Percentiles rank a stretch among this genome's conserved stretches.
Conservation (phyloP, 2,329 filamentous ascomycete species). For the Sporothrix curviconia region DNA sequence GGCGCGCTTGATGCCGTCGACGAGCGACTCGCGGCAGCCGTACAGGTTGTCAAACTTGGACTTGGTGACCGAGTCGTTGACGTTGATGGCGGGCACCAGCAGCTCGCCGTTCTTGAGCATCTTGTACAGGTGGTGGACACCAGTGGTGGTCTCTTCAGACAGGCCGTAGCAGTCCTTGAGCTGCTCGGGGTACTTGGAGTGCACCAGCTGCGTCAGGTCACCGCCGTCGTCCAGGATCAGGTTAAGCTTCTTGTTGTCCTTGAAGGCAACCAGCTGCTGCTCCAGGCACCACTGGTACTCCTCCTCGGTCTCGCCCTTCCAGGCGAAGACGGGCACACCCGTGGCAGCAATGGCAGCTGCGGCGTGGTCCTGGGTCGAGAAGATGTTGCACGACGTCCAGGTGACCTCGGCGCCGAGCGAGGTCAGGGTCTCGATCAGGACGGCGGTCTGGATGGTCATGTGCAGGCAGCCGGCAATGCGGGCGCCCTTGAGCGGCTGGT, state of each 20-base stretch:
- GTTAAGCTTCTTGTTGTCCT: conserved; percentile 94
- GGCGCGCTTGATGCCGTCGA: conserved; percentile 99
- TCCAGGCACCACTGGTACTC: conserved; percentile 99
- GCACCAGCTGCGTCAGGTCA: conserved; percentile 91
- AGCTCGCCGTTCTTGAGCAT: conserved; percentile 91
- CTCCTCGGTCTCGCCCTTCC: conserved; percentile 93
- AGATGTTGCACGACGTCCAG: conserved; percentile 99
- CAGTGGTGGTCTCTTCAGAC: conserved; percentile 98
- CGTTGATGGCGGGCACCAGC: conserved; percentile 93
- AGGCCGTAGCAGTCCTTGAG: conserved; percentile 97
- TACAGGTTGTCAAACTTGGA: conserved; percentile 99
- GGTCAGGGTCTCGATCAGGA: conserved; percentile 96
- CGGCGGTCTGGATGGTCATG: conserved; percentile 99
- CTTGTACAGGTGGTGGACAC: conserved; percentile 98
- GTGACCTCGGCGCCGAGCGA: conserved; percentile 96
- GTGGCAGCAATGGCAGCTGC: conserved; percentile 92
- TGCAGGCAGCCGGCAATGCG: conserved; percentile 96
- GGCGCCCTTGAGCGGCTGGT: conserved; percentile 91
- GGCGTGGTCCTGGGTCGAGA: conserved; percentile 97
- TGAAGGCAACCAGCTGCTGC: conserved; percentile 96
- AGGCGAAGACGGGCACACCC: conserved; percentile 78
- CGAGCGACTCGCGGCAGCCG: conserved; percentile 96
- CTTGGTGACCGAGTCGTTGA: conserved; percentile 99
- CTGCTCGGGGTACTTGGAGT: conserved; percentile 98
- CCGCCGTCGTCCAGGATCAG: conserved; percentile 98